A percentile compares a stretch with the other conserved stretches of the same genome.
These are phyloP conservation scores for Tricladium varicosporioides DNA, from an alignment of 2,329 filamentous ascomycete genomes.

Conservation along the genomic window DNA sequence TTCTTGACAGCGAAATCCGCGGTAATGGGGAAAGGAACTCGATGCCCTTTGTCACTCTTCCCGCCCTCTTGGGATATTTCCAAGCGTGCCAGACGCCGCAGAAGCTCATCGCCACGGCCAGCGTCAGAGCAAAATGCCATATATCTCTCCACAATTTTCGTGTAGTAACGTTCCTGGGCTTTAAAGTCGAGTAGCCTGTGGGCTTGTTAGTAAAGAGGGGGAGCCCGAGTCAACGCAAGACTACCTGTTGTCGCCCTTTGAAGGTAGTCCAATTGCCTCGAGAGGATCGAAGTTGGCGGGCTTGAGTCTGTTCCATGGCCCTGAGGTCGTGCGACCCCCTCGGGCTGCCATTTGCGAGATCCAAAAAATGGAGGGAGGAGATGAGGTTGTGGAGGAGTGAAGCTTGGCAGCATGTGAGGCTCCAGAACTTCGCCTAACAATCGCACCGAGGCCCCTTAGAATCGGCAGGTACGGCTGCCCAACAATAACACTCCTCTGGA, in stretches of 20 bases:
- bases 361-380: slow-evolving; percentile 5
- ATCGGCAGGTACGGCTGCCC: not conserved
- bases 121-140: slow-evolving; percentile 82
- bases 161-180: slow-evolving; percentile 81
- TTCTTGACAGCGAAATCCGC: slow-evolving; percentile 11
- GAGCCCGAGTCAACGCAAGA: not conserved
- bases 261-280: slow-evolving; percentile 79
- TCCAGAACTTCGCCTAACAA: too few relatives aligned
- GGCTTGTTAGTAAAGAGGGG: slow-evolving; percentile 15
- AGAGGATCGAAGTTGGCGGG: slow-evolving; percentile 74
- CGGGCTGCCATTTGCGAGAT: slow-evolving; percentile 27
- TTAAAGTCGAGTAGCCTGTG: slow-evolving; percentile 68
- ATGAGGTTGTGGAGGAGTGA: not conserved
- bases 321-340: slow-evolving; percentile 43
- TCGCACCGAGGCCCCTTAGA: too few relatives aligned
- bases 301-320: slow-evolving; percentile 69
- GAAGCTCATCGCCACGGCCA: slow-evolving; percentile 68
- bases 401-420: not conserved
- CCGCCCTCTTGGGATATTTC: slow-evolving; percentile 26
- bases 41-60: slow-evolving; percentile 25
- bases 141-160: slow-evolving; percentile 83
- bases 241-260: slow-evolving; percentile 86
- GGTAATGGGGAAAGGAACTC: slow-evolving; percentile 6
- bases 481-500: not conserved
- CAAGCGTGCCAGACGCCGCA: slow-evolving; percentile 68